These are phyloP conservation scores for Aspergillus hancockii DNA, from an alignment of 495 filamentous ascomycete species.

Conservation along the genomic window DNA sequence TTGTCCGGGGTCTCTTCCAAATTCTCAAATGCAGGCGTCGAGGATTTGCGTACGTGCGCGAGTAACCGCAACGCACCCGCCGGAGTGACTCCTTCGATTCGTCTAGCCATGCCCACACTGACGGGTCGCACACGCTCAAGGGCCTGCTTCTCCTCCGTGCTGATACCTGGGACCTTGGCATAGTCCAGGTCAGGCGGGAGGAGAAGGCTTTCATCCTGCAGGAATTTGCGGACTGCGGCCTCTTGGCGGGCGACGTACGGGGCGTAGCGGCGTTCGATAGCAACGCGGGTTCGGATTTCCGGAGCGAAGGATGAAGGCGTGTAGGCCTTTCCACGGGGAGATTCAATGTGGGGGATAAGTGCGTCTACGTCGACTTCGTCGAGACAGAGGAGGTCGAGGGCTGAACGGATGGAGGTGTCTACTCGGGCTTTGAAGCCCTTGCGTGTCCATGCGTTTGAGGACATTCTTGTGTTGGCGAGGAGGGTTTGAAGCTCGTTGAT, in stretches of 20 bases:
- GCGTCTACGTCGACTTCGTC: conserved; percentile 54
- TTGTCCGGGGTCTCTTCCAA: conserved; percentile 24
- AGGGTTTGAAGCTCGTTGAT: conserved; percentile 63
- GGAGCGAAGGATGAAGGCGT: conserved; percentile 52
- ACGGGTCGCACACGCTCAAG: conserved; percentile 73
- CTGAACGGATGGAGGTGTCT: conserved; percentile 62
- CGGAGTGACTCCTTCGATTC: conserved; percentile 77
- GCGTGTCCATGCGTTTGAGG: conserved; percentile 63
- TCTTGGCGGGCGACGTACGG: conserved; percentile 78
- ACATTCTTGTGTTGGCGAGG: conserved; percentile 55
- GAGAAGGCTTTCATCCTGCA: conserved; percentile 72
- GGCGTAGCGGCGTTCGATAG: conserved; percentile 79
- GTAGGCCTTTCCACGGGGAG: conserved; percentile 29
- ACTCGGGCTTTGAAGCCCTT: conserved; percentile 66
- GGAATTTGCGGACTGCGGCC: conserved; percentile 60
- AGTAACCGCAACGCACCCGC: conserved; percentile 48
- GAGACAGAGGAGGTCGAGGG: conserved; percentile 74
- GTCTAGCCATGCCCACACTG: conserved; percentile 81
- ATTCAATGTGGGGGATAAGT: conserved; percentile 56
- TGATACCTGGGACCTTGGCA: conserved; percentile 66
- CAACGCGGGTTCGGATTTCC: conserved; percentile 64
- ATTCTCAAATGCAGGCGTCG: conserved; percentile 3
- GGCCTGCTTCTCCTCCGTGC: conserved; percentile 70
- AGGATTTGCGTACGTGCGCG: conserved; percentile 39
- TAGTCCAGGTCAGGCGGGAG: conserved; percentile 83